Base-by-base conservation (phyloP, 208 protist species). In the Herpetomonas samuelpessoai region DNA sequence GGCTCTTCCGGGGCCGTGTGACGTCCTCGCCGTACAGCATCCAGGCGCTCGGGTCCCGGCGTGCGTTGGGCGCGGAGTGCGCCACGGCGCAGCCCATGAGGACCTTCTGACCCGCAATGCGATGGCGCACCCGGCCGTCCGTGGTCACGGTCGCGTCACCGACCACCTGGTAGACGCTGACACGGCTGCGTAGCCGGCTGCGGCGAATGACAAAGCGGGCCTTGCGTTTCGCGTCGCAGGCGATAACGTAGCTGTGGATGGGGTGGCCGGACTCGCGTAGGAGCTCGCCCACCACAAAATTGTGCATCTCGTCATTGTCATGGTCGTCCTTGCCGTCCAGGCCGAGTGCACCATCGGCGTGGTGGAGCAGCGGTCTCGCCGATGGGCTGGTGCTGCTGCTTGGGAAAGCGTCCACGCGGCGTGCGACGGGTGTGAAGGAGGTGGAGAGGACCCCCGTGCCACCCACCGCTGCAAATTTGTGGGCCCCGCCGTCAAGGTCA, bases 191-290 rank as follows among this genome's bases (percentile, higher is more conserved):
- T 26, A 92, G 58, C 2, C 76, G 74, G 29, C 85, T 79, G 55
- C 72, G 61, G 18, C 68, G 71, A 45, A 92, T 25, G 16, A 86
- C 44, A 50, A 79, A 92, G 28, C 51, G 70, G 6, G 79, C 79
- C 2, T 61, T 45, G n/a, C 81, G 85, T 48, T 72, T 39, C 10
- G 53, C 66, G 46, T 86, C 76, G 57, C 81, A 84, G 22, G 88
- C 72, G 38, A 92, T 79, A 28, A 83, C 53, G 49, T 68, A 71
- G 45, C 60, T 61, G 55, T 87, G 81, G 6, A 92, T 48, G 7
- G 58, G 68, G 65, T 92, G 85, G 7, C 81, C 79, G 21, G 71
- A 64, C 57, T 92, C 81, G 16, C 50, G 57, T 25, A 88, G 71
- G 26, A 92, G 45, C 55, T 89, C 73, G 24, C 85, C 85, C 2